Evolutionary conservation across 2,329 filamentous ascomycete species (phyloP), one percentile per base, ranked within the genome.

Genomic region (Blastomyces percursus): DNA sequence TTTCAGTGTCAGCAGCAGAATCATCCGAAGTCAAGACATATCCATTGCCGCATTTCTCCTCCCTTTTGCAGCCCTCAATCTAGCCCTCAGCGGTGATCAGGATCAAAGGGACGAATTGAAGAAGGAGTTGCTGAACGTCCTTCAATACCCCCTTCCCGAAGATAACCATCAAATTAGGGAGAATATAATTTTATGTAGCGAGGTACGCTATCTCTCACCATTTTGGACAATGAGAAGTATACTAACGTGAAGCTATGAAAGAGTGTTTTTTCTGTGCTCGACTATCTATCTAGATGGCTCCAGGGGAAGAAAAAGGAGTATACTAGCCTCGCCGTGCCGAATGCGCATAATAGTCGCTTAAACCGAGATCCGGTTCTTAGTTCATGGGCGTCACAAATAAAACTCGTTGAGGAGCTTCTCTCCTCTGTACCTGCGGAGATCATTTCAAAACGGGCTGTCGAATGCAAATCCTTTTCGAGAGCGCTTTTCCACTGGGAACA

Each of bases 401-500:
- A 80, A 67, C 81, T 82, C 11, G 89, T 97, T 3, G 89, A 95
- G 62, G 80, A 83, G 0, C 83, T 96, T 59, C 75, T 96, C 24
- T 77, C 80, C n/a, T 78, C 79, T 30, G 87, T 90, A 62, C 87
- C 87, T 0, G 84, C 87, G 3, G 85, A 89, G 68, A 77, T 88
- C n/a, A 84, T 89, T 59, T 91, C 94, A 7, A 84, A 86, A 66
- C 85, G 93, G 67, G 92, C 94, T 11, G 85, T 96, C n/a, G 90
- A 96, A 70, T 97, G 93, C 75, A 90, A 90, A 64, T 94, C 95
- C 9, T 97, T 93, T 72, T 87, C 94, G 8, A 85, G 94, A 59
- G 94, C 95, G 0, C 79, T 99, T 21, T 96, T 96, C 71, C 90
- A 97, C 71, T 89, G 95, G 79, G 94, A 99, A 74, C 91, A 96